Conservation (phyloP, 2,329 filamentous ascomycete genomes). For the Penicillium sp. region DNA sequence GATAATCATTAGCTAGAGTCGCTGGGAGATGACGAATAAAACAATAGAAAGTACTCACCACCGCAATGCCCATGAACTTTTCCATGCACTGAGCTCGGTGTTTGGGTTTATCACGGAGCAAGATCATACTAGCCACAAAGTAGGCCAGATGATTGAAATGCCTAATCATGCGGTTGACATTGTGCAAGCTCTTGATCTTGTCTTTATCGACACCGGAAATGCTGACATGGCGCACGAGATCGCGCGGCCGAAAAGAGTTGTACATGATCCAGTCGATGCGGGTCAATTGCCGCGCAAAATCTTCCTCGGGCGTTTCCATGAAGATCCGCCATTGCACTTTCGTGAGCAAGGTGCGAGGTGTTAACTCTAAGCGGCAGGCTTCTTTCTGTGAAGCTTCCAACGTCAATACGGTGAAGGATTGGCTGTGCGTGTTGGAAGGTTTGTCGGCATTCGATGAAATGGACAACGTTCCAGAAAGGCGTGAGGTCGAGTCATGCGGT, state of each 20-base stretch:
- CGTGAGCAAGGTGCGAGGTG: slow-evolving; percentile 62
- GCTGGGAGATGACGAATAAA: neutral
- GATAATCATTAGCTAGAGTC: slow-evolving; percentile 7
- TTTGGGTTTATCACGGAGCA: slow-evolving; percentile 91
- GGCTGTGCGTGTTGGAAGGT: slow-evolving; percentile 37
- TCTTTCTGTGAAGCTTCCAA: slow-evolving; percentile 73
- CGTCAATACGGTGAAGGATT: slow-evolving; percentile 39
- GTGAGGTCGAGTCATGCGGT: slow-evolving; percentile 33
- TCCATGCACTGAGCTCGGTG: slow-evolving; percentile 86
- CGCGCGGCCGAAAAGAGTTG: slow-evolving; percentile 84
- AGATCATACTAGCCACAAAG: slow-evolving; percentile 75
- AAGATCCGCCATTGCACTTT: slow-evolving; percentile 87
- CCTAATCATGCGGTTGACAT: slow-evolving; percentile 89
- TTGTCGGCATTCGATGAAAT: slow-evolving; percentile 37
- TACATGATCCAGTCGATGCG: slow-evolving; percentile 99
- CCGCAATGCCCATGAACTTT: slow-evolving; percentile 88
- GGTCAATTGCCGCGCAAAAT: slow-evolving; percentile 85
- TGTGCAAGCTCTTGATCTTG: slow-evolving; percentile 66
- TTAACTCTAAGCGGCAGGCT: slow-evolving; percentile 65
- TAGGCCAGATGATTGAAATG: slow-evolving; percentile 84
- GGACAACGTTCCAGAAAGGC: slow-evolving; percentile 38
- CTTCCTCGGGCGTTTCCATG: slow-evolving; percentile 77
- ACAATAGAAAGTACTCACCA: slow-evolving; percentile 35
- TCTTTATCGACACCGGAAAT: slow-evolving; percentile 50
- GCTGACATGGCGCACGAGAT: slow-evolving; percentile 86